Evolutionary conservation across 176 grass and related monocot genomes (phyloP).

Genomic region (Zoysia pacifica): DNA sequence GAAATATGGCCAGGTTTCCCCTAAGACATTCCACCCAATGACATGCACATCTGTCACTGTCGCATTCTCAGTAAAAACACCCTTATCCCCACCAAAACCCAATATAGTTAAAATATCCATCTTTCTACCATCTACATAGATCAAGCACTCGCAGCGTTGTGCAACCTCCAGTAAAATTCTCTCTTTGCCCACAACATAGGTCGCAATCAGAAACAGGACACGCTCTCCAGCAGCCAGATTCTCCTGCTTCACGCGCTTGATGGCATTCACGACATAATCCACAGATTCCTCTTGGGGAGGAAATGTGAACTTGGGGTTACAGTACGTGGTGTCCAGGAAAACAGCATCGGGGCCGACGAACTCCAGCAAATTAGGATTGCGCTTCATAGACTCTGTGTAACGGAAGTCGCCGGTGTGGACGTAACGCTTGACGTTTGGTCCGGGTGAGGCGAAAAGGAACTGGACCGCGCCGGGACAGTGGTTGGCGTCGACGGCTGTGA

Average conservation of each 20-base stretch:
- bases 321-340: constrained; percentile 91
- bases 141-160: constrained; percentile 53
- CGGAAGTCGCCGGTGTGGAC: constrained; percentile 89
- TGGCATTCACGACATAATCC: constrained; percentile 62
- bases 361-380: constrained; percentile 56
- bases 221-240: constrained; percentile 45
- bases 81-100: constrained; percentile 56
- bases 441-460: constrained; percentile 68
- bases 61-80: constrained; percentile 71
- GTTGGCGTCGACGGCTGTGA: constrained; percentile 74
- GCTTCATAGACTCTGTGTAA: constrained; percentile 64
- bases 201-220: constrained; percentile 68
- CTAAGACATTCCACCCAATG: constrained; percentile 83
- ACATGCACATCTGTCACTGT: constrained; percentile 63
- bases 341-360: constrained; percentile 72
- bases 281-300: constrained; percentile 77
- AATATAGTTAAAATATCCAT: constrained; percentile 68
- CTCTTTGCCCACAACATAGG: constrained; percentile 91
- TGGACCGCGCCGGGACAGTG: constrained; percentile 93
- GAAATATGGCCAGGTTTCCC: constrained; percentile 94
- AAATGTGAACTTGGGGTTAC: constrained; percentile 86
- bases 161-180: constrained; percentile 92
- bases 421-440: constrained; percentile 51
- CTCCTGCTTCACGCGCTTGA: constrained; percentile 60
- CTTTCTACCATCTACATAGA: constrained; percentile 86